Base-by-base conservation (phyloP, 140 eudicot genomes). In the Erigeron philadelphicus region DNA sequence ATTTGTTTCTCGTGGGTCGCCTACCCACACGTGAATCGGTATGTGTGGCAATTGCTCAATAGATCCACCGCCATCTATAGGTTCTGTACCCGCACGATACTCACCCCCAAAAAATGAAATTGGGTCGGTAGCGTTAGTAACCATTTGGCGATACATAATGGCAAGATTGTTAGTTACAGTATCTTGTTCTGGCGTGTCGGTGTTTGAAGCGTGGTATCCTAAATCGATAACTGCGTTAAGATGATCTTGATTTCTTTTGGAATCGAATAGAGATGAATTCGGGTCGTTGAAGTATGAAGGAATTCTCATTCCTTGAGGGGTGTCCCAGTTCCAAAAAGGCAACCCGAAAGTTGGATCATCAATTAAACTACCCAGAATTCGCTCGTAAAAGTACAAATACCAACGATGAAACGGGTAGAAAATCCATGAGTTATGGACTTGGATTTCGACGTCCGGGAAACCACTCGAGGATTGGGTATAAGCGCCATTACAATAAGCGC, bases 291-390 rank as follows among this genome's bases (percentile, higher is more conserved):
- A 89, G 63, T 67, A 64, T 7, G 59, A 25, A 0, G 96, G 90
- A n/a, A 89, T 64, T 1, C 44, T 21, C 88, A 82, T 86, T 5
- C 95, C 96, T 0, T 46, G 70, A 0, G 88, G 76, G 9, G 80
- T 12, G 60, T 86, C 95, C 95, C 95, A 89, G 64, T 89, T 86
- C 95, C 96, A 86, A 35, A 70, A 90, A 0, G 97, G 97, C 35
- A 90, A 15, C 0, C 80, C 89, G 65, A 90, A 90, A 13, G 89
- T 82, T 2, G 89, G 88, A 40, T 90, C 97, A 8, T 79, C 83
- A 15, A 90, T 81, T 40, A 90, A 73, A 35, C 87, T 86, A 0
- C 87, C 91, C 61, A 87, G 67, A 1, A 90, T 90, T 55, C 73
- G 75, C 44, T 90, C 97, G 66, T 66, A 83, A 49, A 86, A 90